Conservation (phyloP, 1,284 basidiomycete species). For the Golubevia pallescens region DNA sequence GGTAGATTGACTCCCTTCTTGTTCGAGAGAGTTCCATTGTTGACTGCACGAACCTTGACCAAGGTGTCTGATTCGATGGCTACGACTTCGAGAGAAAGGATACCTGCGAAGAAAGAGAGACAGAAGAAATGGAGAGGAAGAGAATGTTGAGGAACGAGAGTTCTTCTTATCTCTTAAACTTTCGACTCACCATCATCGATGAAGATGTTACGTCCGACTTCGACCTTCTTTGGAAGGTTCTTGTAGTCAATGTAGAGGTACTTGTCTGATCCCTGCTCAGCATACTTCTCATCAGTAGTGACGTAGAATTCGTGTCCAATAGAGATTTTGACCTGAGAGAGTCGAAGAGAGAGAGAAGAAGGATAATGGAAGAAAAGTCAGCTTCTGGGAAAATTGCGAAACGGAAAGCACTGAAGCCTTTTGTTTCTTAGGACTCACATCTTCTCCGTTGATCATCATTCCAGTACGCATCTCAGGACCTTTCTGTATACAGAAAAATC, state of each 20-base stretch:
- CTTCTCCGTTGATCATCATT: constrained; percentile 82
- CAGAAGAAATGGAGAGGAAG: background rate
- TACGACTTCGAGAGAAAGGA: constrained; percentile 90
- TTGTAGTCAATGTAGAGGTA: constrained; percentile 68
- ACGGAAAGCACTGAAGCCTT: background rate
- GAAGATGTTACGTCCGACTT: constrained; percentile 93
- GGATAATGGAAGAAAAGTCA: too few species aligned
- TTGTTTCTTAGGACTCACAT: too few species aligned
- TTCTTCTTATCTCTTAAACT: too few species aligned
- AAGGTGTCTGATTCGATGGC: constrained; percentile 69
- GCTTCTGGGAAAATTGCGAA: background rate
- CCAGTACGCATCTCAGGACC: constrained; percentile 99
- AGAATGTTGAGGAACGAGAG: background rate
- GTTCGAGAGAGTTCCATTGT: constrained; percentile 90
- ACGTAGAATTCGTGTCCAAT: constrained; percentile 95
- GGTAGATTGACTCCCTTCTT: constrained; percentile 99
- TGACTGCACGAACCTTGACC: constrained; percentile 79
- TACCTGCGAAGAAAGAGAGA: constrained; percentile 68
- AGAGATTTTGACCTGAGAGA: constrained; percentile 75
- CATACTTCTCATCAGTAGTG: constrained; percentile 82
- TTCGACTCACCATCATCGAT: constrained; percentile 83
- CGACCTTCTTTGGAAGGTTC: constrained; percentile 93
- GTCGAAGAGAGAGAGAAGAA: too few species aligned
- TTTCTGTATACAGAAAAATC: constrained; percentile 72
- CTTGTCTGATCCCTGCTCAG: constrained; percentile 82